phyloP scores from a whole-genome alignment of 805 yeast genomes.

The Suhomyces sp. region DNA sequence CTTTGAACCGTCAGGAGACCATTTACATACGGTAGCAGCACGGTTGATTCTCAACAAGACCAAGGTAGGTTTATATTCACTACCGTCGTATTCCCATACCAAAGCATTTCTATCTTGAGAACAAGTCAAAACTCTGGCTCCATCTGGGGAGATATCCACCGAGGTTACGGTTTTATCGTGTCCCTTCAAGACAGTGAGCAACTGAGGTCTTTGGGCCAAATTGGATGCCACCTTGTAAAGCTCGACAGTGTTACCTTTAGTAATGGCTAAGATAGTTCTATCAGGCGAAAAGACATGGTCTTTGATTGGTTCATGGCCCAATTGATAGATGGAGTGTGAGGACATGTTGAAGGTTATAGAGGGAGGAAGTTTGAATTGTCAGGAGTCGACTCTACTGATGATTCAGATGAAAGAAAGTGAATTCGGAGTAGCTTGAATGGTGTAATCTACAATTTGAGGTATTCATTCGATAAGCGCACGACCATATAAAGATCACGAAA shows the following conservation, averaged over 20 bases:
- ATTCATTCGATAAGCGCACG: too few relatives aligned
- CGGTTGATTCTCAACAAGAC: constrained; percentile 90
- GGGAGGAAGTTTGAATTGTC: too few relatives aligned
- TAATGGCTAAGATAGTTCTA: constrained; percentile 65
- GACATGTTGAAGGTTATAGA: constrained; percentile 17
- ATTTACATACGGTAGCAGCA: constrained; percentile 90
- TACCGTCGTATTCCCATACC: constrained; percentile 79
- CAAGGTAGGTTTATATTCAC: constrained; percentile 75
- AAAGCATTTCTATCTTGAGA: constrained; percentile 97
- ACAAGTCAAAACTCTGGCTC: constrained; percentile 84
- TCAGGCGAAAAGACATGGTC: constrained; percentile 87
- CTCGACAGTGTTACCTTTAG: constrained; percentile 75
- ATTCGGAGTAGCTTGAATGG: too few relatives aligned
- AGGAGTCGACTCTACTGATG: constrained; percentile 29
- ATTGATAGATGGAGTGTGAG: constrained; percentile 49
- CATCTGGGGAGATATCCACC: constrained; percentile 84
- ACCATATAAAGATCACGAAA: too few relatives aligned
- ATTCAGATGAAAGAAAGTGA: too few relatives aligned
- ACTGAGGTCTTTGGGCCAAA: constrained; percentile 45
- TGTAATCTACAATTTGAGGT: too few relatives aligned
- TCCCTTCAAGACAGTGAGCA: constrained; percentile 67
- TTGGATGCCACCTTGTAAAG: constrained; percentile 58
- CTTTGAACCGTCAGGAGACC: constrained; percentile 95
- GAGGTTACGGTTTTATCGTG: constrained; percentile 96
- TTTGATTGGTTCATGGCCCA: constrained; percentile 83